These are phyloP conservation scores for Chrysochromulina parva DNA, from an alignment of 78 protist genomes.

Conservation along the genomic window DNA sequence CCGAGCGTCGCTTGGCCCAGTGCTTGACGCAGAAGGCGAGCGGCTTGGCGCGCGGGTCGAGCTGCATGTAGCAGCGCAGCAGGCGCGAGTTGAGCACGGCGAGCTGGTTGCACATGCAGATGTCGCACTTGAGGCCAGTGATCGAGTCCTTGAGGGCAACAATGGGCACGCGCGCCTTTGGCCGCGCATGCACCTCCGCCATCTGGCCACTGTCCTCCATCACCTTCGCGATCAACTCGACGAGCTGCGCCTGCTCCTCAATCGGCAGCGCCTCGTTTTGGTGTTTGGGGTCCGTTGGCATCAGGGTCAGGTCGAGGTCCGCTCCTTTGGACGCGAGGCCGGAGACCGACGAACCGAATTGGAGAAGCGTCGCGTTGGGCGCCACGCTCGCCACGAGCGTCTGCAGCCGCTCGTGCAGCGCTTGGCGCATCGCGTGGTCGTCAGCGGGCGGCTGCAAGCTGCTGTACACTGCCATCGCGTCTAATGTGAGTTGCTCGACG, in stretches of 20 bases:
- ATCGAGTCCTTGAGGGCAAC: neutral
- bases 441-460: too few species aligned
- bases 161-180: conserved; percentile 1
- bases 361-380: neutral
- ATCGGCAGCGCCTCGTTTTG: neutral
- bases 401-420: too few species aligned
- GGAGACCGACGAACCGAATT: neutral
- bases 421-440: too few species aligned
- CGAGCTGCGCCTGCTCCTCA: neutral
- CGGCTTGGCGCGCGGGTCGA: neutral
- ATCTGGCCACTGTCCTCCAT: neutral
- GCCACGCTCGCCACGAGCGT: too few species aligned
- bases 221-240: neutral
- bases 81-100: neutral
- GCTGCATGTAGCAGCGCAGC: neutral
- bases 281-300: neutral
- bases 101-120: neutral
- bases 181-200: neutral
- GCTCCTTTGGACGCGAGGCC: neutral
- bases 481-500: too few species aligned
- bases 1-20: neutral
- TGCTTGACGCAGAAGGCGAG: neutral
- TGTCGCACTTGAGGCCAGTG: neutral
- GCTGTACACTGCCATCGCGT: too few species aligned
- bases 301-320: neutral